Conservation (phyloP, 352 stramenopile species). For the Blastocystis sp. region DNA sequence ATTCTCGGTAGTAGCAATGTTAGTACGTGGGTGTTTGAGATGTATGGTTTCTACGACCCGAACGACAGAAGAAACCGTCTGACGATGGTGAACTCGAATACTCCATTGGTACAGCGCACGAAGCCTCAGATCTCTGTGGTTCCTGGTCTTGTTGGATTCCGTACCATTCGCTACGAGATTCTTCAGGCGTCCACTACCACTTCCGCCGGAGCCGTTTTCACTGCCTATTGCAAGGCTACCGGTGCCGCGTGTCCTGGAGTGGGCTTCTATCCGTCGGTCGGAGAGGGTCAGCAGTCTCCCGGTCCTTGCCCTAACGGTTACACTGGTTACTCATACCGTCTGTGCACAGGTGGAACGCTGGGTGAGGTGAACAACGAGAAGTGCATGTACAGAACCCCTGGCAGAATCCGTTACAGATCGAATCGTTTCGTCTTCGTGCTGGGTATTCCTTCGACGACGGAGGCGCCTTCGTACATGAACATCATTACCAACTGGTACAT, state of each 20-base stretch:
- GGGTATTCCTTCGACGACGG: background rate
- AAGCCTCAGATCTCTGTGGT: background rate
- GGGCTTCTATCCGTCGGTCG: conserved; percentile 6
- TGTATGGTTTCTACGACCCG: background rate
- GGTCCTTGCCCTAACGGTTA: conserved; percentile 6
- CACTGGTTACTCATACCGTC: conserved; percentile 28
- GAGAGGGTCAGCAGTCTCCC: conserved; percentile 16
- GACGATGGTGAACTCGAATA: background rate
- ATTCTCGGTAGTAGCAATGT: background rate
- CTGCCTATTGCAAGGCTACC: conserved; percentile 7
- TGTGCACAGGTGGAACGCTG: background rate
- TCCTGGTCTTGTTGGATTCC: background rate
- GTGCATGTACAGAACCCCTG: background rate
- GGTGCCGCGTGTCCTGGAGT: background rate
- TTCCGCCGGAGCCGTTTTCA: background rate
- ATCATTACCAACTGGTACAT: conserved; percentile 17
- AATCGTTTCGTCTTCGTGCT: background rate
- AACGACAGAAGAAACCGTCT: background rate
- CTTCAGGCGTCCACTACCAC: background rate
- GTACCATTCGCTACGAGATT: background rate
- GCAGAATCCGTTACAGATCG: background rate
- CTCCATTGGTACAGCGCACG: background rate
- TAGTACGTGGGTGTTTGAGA: background rate
- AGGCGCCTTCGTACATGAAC: background rate
- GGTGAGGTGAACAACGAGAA: background rate